These are phyloP conservation scores for Hypsizygus marmoreus DNA, from an alignment of 768 basidiomycete species.

Conservation along the genomic window DNA sequence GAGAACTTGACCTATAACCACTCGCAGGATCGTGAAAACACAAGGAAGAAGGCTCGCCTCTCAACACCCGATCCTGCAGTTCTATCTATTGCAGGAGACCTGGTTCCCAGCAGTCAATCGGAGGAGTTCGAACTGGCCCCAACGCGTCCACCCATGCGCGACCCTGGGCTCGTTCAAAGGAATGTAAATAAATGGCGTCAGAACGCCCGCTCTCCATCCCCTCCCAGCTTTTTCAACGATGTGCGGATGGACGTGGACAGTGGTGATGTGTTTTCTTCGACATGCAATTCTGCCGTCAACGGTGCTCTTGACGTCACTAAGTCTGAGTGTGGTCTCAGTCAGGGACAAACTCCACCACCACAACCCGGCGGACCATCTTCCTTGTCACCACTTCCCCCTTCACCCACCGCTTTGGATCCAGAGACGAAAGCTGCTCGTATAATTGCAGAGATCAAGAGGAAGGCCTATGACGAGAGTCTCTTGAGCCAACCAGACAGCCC, in stretches of 20 bases:
- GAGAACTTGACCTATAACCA: constrained; percentile 21
- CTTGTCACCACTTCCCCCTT: constrained; percentile 24
- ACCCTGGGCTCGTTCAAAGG: constrained; percentile 31
- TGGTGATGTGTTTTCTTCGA: constrained; percentile 3
- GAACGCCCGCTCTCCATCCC: constrained; percentile 23
- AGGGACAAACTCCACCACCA: constrained; percentile 20
- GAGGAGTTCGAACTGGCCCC: constrained; percentile 59
- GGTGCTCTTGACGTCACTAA: constrained; percentile 11
- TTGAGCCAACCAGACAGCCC: constrained; percentile 47
- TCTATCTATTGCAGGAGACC: constrained; percentile 26
- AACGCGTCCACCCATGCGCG: constrained; percentile 23
- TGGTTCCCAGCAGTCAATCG: constrained; percentile 67
- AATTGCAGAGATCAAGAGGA: constrained; percentile 67
- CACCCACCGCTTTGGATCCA: constrained; percentile 36
- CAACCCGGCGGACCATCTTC: constrained; percentile 19
- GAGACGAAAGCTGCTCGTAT: constrained; percentile 54
- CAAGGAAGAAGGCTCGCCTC: constrained; percentile 40
- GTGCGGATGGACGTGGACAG: constrained; percentile 15
- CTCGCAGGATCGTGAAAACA: constrained; percentile 14
- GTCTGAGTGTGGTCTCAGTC: no score
- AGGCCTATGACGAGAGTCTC: constrained; percentile 47
- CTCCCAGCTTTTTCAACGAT: constrained; percentile 10
- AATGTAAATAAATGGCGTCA: constrained; percentile 47
- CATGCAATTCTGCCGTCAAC: no score
- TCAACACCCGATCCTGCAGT: constrained; percentile 28